Conservation (phyloP, 2,329 filamentous ascomycete species). For the Leptographium procerum region DNA sequence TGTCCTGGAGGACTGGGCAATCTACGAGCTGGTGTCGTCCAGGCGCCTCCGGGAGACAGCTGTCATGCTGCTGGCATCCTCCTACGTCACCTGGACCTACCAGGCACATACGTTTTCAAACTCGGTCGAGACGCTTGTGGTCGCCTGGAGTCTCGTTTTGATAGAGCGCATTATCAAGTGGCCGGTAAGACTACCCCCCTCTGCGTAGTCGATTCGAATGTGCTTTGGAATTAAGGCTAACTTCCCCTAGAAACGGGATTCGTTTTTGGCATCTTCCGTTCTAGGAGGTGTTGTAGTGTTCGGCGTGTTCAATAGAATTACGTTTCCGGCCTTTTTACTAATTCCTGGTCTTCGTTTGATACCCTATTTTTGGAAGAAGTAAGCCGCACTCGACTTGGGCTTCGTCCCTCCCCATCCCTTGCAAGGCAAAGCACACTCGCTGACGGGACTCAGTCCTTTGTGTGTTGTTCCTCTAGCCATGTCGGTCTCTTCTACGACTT, state of each 20-base stretch:
- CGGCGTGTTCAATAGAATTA: slow-evolving; percentile 92
- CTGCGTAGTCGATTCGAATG: slow-evolving; percentile 42
- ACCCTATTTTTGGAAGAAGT: slow-evolving; percentile 77
- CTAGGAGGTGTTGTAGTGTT: slow-evolving; percentile 74
- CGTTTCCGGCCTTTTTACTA: slow-evolving; percentile 85
- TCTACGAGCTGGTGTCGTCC: slow-evolving; percentile 78
- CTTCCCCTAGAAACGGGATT: slow-evolving; percentile 46
- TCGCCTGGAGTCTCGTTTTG: slow-evolving; percentile 87
- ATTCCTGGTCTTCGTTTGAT: slow-evolving; percentile 75
- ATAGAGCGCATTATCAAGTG: slow-evolving; percentile 71
- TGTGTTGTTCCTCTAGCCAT: slow-evolving; percentile 52
- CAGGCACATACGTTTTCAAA: slow-evolving; percentile 98
- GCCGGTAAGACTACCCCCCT: not conserved
- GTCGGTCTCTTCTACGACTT: slow-evolving; percentile 55
- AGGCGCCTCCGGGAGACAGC: slow-evolving; percentile 61
- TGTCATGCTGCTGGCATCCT: slow-evolving; percentile 79
- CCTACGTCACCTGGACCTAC: slow-evolving; percentile 97
- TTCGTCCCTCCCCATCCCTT: slow-evolving; percentile 3
- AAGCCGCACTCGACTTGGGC: slow-evolving; percentile 20
- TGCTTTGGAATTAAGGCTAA: slow-evolving; percentile 10
- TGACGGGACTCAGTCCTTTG: slow-evolving; percentile 32
- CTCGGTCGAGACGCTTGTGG: slow-evolving; percentile 84
- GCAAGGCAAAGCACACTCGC: not conserved
- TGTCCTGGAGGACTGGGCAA: slow-evolving; percentile 93
- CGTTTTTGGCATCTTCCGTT: slow-evolving; percentile 64